Base-by-base conservation (phyloP, 768 basidiomycete species). In the Lanmaoa pseudosensibilis region DNA sequence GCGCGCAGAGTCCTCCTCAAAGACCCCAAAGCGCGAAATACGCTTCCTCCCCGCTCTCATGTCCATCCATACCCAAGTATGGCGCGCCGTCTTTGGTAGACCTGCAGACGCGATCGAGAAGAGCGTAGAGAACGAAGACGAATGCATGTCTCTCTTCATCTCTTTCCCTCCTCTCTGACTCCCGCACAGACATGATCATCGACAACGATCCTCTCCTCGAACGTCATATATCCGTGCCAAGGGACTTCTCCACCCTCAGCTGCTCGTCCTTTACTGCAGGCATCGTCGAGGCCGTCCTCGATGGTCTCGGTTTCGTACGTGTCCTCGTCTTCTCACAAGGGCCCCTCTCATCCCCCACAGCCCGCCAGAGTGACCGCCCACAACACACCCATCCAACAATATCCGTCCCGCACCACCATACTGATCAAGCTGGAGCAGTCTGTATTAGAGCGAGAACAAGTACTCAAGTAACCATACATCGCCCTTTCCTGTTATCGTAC, bases 181-280 rank as follows among this genome's bases (percentile, higher is more conserved):
- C 48, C 4, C 23, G 23, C 21, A 33, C 61, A 96, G 94, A 98
- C 74, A 98, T 98, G 97, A 90, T 99, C 61, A 90, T 96, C 57
- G 90, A 98, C 79, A 98, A 99, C 71, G 91, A 95, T 68, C 95
- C 97, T 12, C 83, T 88, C 21, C 80, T 98, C 60, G 95, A 97
- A 59, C 86, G 92, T 56, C 81, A 92, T 62, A 92, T 99, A 58
- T 93, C 94, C 32, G 90, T 98, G 15, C 97, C 97, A 21, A 85
- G 85, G 64, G 97, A 99, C 69, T 86, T 99, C 84, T 91, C 87
- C 65, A 87, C 90, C 65, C 80, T 99, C 38, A 95, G 90, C 65
- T 98, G 94, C 68, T 97, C 94, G n/a, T 98, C 97, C 3, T 90
- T 96, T 68, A 93, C 94, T 0, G 97, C 97, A 12, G 97, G 97